A percentile compares a stretch with the other conserved stretches of the same genome.
phyloP scores from a whole-genome alignment of 352 stramenopile species.

The Pythium guiyangense region DNA sequence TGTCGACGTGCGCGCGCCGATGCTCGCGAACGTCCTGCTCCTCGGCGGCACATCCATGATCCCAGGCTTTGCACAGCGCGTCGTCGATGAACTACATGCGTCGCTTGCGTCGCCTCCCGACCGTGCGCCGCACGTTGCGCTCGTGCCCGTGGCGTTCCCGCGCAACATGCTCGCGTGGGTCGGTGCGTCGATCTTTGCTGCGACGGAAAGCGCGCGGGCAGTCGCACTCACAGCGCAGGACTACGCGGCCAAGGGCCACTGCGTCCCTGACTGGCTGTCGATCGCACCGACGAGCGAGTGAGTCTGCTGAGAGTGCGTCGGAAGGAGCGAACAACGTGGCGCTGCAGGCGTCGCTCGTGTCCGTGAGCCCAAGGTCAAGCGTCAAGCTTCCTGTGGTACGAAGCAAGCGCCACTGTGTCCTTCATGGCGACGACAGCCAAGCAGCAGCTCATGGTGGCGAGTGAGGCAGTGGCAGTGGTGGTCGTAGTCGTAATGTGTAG shows the following conservation, averaged over 20 bases:
- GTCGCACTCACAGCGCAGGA: conserved; percentile 45
- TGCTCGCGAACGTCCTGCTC: conserved; percentile 75
- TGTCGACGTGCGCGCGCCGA: conserved; percentile 54
- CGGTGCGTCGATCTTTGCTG: conserved; percentile 72
- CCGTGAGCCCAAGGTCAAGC: too few relatives aligned
- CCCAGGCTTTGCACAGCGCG: conserved; percentile 49
- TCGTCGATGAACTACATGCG: conserved; percentile 39
- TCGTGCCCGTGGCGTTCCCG: conserved; percentile 61
- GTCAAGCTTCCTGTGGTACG: too few relatives aligned
- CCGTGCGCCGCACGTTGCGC: conserved; percentile 14
- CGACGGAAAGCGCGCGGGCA: conserved; percentile 40
- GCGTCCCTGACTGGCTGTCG: conserved; percentile 58
- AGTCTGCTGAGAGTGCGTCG: too few relatives aligned
- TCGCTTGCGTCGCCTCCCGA: conserved; percentile 20
- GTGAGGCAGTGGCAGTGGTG: too few relatives aligned
- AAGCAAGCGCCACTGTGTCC: too few relatives aligned
- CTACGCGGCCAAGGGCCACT: conserved; percentile 29
- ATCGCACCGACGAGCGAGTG: conserved; percentile 32
- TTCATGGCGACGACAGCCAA: too few relatives aligned
- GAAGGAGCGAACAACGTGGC: too few relatives aligned
- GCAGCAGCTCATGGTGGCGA: too few relatives aligned
- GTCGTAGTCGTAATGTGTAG: too few relatives aligned
- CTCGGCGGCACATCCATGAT: conserved; percentile 77
- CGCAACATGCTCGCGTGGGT: conserved; percentile 75
- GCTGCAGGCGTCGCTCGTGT: too few relatives aligned